Conservation (phyloP, 306 rosid species). For the Vigna reflexopilosa region DNA sequence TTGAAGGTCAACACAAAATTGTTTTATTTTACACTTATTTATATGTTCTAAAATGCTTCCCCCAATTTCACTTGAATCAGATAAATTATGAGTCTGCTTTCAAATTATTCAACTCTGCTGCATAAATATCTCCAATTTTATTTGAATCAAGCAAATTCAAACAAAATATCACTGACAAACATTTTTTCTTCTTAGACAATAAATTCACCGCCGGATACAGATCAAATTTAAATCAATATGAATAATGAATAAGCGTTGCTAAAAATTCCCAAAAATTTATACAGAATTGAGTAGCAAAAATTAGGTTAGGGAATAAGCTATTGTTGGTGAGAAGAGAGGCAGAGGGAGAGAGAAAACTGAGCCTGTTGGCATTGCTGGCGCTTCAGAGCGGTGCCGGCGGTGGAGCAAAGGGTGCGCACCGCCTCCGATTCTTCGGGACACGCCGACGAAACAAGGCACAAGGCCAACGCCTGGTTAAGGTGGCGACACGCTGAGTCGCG, state of each 20-base stretch:
- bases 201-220: neutral
- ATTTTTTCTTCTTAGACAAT: neutral
- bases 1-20: too few relatives aligned
- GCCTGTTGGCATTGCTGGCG: slow-evolving; percentile 76
- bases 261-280: neutral
- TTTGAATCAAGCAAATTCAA: too few relatives aligned
- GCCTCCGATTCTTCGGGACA: slow-evolving; percentile 62
- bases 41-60: too few relatives aligned
- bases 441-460: slow-evolving; percentile 56
- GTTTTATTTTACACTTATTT: too few relatives aligned
- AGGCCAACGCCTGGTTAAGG: slow-evolving; percentile 60
- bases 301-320: slow-evolving; percentile 27
- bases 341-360: slow-evolving; percentile 61
- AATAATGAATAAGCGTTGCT: too few relatives aligned
- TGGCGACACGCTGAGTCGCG: slow-evolving; percentile 64
- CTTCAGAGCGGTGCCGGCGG: slow-evolving; percentile 65
- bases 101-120: neutral
- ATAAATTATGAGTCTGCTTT: too few relatives aligned
- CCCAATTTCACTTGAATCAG: too few relatives aligned
- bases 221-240: neutral
- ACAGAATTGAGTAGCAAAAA: neutral
- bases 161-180: too few relatives aligned
- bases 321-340: slow-evolving; percentile 57
- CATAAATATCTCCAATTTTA: neutral
- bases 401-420: slow-evolving; percentile 63